phyloP scores from a whole-genome alignment of 805 yeast genomes.

The Monosporozyma servazzii region DNA sequence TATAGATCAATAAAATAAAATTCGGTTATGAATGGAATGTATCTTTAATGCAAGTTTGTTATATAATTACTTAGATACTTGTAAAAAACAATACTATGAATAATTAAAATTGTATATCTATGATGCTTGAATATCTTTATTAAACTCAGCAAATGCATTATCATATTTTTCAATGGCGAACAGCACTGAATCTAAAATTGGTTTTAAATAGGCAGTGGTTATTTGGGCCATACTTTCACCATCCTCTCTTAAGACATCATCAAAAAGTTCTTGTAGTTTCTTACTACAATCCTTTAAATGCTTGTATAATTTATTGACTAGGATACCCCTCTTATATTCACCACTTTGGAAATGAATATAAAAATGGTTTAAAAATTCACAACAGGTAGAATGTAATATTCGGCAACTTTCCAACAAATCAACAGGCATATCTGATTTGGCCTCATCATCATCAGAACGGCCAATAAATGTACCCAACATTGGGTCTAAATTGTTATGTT shows the following conservation, averaged over 20 bases:
- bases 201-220: constrained; percentile 33
- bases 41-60: neutral
- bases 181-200: constrained; percentile 37
- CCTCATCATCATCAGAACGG: constrained; percentile 23
- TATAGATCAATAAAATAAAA: neutral
- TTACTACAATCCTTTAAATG: constrained; percentile 40
- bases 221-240: constrained; percentile 22
- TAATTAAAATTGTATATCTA: neutral
- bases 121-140: constrained; percentile 2
- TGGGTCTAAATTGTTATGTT: constrained; percentile 23
- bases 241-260: constrained; percentile 24
- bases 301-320: constrained; percentile 38
- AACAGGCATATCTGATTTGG: constrained; percentile 28
- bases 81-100: neutral
- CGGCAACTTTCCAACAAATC: constrained; percentile 42
- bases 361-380: constrained; percentile 68
- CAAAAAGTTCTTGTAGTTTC: constrained; percentile 29
- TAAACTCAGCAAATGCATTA: constrained; percentile 5
- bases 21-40: neutral
- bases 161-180: constrained; percentile 42
- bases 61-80: neutral
- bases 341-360: constrained; percentile 55
- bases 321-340: constrained; percentile 35
- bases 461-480: constrained; percentile 21
- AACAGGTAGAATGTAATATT: constrained; percentile 60